A percentile compares a stretch with the other conserved stretches of the same genome.
Evolutionary conservation across 108 stramenopile species (phyloP).

Genomic region (Stephanodiscus triporus): DNA sequence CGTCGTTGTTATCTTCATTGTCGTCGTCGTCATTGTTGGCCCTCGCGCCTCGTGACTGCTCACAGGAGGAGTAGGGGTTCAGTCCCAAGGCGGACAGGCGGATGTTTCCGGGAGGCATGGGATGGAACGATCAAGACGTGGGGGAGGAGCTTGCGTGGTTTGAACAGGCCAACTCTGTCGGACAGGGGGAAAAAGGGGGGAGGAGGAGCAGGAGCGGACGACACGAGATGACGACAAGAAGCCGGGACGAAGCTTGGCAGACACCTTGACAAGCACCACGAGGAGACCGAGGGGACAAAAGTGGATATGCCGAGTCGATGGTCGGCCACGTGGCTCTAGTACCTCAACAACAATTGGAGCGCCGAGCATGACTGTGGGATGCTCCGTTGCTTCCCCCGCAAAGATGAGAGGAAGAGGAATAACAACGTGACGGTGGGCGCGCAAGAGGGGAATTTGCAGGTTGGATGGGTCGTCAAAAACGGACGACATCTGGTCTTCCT

Average conservation of each 20-base stretch:
- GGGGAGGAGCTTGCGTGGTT: conserved; percentile 11
- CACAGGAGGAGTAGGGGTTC: too few species aligned
- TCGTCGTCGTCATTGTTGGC: too few species aligned
- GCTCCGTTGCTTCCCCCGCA: conserved; percentile 32
- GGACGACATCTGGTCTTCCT: conserved; percentile 37
- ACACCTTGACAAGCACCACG: conserved; percentile 63
- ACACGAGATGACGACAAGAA: conserved; percentile 49
- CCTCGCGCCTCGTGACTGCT: too few species aligned
- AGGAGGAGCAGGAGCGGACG: too few species aligned
- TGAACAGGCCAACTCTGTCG: conserved; percentile 43
- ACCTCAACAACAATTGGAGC: conserved; percentile 49
- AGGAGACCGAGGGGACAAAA: conserved; percentile 58
- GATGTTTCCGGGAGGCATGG: too few species aligned
- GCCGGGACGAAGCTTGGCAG: conserved; percentile 28
- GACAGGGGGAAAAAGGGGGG: neutral
- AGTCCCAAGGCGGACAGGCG: too few species aligned
- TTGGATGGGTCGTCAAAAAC: conserved; percentile 70
- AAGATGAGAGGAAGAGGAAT: too few species aligned
- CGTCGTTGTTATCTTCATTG: too few species aligned
- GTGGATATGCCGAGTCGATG: conserved; percentile 56
- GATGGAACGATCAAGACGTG: too few species aligned
- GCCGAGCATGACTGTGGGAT: conserved; percentile 47
- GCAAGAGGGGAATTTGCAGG: conserved; percentile 63
- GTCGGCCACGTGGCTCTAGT: conserved; percentile 56
- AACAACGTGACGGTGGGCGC: too few species aligned